A percentile compares a stretch with the other conserved stretches of the same genome.
These are phyloP conservation scores for Pyrenophora teres DNA, from an alignment of 2,329 filamentous ascomycete genomes.

Conservation along the genomic window DNA sequence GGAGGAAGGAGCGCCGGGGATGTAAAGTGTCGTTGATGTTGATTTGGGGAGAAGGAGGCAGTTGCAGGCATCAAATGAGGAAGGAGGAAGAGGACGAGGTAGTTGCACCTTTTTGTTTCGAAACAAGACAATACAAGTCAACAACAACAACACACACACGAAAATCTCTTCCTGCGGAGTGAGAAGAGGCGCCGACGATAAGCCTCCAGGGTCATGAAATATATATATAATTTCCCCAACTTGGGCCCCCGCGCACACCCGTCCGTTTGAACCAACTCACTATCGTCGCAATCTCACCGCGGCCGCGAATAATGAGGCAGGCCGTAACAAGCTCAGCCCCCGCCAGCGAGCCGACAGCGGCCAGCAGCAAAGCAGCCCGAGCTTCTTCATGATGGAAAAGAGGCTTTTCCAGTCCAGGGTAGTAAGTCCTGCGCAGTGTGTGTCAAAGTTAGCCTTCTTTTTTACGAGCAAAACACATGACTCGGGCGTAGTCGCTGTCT, in stretches of 20 bases:
- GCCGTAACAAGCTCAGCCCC: conserved; percentile 18
- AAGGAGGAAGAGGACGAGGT: neutral
- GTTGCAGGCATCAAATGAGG: conserved; percentile 6
- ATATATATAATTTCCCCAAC: conserved; percentile 15
- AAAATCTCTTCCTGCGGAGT: neutral
- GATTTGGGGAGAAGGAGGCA: neutral
- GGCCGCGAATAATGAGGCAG: conserved; percentile 17
- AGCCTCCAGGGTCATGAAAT: neutral
- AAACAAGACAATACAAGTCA: neutral
- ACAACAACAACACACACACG: too few species aligned
- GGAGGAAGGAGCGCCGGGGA: conserved; percentile 11
- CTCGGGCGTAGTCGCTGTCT: too few species aligned
- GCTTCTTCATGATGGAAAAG: conserved; percentile 5
- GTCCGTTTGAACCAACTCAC: conserved; percentile 6
- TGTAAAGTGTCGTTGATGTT: neutral
- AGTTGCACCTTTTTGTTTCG: neutral
- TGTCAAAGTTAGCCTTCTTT: too few species aligned
- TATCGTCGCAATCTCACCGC: conserved; percentile 8
- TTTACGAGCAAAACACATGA: too few species aligned
- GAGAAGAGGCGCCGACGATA: neutral
- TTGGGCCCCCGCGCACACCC: conserved; percentile 15
- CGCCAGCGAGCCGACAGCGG: neutral
- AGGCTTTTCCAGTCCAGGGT: too few species aligned
- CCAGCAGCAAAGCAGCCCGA: conserved; percentile 1
- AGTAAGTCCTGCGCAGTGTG: too few species aligned